Percentiles rank a stretch among this genome's conserved stretches.
These are phyloP conservation scores for Puccinia novopanici DNA, from an alignment of 1,284 basidiomycete genomes.

Conservation along the genomic window DNA sequence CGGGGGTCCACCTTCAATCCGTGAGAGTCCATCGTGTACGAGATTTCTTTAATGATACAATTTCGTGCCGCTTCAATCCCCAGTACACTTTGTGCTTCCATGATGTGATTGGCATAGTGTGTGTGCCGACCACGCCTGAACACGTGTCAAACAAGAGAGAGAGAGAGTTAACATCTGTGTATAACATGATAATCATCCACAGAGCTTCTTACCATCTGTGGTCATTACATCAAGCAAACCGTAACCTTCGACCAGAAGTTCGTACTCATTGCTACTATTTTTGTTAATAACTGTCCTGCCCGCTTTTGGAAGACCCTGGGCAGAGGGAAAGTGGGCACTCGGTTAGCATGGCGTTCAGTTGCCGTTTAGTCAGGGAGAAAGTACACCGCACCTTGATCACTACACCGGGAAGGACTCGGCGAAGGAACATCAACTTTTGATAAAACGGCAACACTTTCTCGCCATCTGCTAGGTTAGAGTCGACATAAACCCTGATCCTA, in stretches of 20 bases:
- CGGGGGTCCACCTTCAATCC: slow-evolving; percentile 99
- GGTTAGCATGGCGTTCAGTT: neutral
- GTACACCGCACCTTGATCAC: slow-evolving; percentile 70
- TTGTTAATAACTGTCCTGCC: slow-evolving; percentile 89
- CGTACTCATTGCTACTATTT: slow-evolving; percentile 64
- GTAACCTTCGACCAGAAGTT: slow-evolving; percentile 88
- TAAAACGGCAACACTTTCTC: slow-evolving; percentile 68
- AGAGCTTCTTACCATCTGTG: slow-evolving; percentile 73
- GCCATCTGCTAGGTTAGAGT: slow-evolving; percentile 67
- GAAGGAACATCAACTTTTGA: slow-evolving; percentile 80
- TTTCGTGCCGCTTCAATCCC: slow-evolving; percentile 95
- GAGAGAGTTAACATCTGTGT: neutral
- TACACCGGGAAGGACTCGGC: slow-evolving; percentile 75
- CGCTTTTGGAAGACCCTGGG: slow-evolving; percentile 74
- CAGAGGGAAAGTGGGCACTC: slow-evolving; percentile 1
- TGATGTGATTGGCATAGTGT: slow-evolving; percentile 97
- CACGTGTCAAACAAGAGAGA: neutral
- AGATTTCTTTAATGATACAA: slow-evolving; percentile 84
- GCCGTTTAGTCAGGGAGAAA: neutral
- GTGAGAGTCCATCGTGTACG: slow-evolving; percentile 77
- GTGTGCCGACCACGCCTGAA: slow-evolving; percentile 82
- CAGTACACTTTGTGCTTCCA: slow-evolving; percentile 89
- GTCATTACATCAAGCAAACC: slow-evolving; percentile 97
- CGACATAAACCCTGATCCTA: slow-evolving; percentile 75
- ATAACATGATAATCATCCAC: neutral